A percentile compares a stretch with the other conserved stretches of the same genome.
Conservation (phyloP, 768 basidiomycete species). For the Amanita polypyramis region DNA sequence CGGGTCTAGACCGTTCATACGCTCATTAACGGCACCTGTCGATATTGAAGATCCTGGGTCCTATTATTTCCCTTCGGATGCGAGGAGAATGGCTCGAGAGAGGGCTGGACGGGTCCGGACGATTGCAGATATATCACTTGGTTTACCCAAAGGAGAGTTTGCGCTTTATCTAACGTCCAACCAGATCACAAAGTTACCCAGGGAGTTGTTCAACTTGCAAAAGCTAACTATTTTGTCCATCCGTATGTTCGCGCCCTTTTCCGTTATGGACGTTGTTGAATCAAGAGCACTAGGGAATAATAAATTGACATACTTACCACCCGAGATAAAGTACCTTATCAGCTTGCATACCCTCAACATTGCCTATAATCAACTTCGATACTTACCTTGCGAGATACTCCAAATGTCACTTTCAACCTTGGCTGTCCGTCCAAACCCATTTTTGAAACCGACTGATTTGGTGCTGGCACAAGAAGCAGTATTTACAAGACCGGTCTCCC, state of each 20-base stretch:
- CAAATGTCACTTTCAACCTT: conserved; percentile 41
- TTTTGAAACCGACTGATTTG: conserved; percentile 23
- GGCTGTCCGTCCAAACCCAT: conserved; percentile 49
- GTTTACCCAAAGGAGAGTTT: conserved; percentile 37
- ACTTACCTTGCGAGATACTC: conserved; percentile 58
- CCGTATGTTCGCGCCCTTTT: conserved; percentile 32
- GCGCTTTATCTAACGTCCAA: conserved; percentile 50
- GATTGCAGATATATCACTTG: conserved; percentile 21
- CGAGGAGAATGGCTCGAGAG: conserved; percentile 14
- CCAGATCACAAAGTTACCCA: conserved; percentile 40
- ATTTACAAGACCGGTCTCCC: conserved; percentile 16
- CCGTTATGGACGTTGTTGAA: neutral
- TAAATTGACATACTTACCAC: conserved; percentile 42
- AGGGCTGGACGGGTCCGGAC: conserved; percentile 22
- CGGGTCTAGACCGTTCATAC: conserved; percentile 19
- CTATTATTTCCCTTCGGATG: conserved; percentile 13
- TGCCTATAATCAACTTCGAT: conserved; percentile 44
- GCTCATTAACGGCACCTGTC: conserved; percentile 25
- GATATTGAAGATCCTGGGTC: conserved; percentile 9
- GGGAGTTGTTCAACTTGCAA: conserved; percentile 43
- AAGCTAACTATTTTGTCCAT: conserved; percentile 54
- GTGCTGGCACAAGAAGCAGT: neutral
- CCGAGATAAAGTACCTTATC: conserved; percentile 45
- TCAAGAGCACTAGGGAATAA: conserved; percentile 43
- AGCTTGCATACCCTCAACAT: conserved; percentile 53